Base-by-base conservation (phyloP, 2,329 filamentous ascomycete genomes). In the Fusarium guadeloupense region DNA sequence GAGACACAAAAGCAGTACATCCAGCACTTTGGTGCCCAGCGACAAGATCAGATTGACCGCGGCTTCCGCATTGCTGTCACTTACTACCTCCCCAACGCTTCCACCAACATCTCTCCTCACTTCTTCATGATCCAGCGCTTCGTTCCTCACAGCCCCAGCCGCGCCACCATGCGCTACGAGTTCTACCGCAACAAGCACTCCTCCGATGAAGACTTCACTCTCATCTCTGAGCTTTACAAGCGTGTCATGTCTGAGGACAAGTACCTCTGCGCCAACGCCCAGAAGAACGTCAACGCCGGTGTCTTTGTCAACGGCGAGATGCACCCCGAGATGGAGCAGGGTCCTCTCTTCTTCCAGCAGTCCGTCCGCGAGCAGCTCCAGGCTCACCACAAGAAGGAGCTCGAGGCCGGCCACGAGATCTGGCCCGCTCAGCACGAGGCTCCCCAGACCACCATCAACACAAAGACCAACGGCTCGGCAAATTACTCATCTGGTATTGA, bases 161-260 rank as follows among this genome's bases (percentile, higher is more conserved):
- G 74, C 35, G 83, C 81, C 3, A 75, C 77, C 33, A 88, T 89
- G 82, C 78, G 79, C 52, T 88, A 89, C 72, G 84, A 89, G 69
- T 81, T 89, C 43, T 89, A 81, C 77, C 80, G 84, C 56, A 84
- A 88, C 78, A 85, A 84, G 70, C 75, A 83, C 69, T 81, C 85
- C 5, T 79, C 78, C n/a, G 82, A 87, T 14, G 81, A 82, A 21
- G 82, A 86, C 54, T 89, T 88, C 69, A 73, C 79, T 13, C 72
- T 77, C 46, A 84, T 88, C 72, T 81, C 79, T 71, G 73, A 82
- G 39, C 83, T 88, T 66, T 89, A 88, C 77, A 85, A 85, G 73
- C 82, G 83, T 33, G 81, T 89, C 72, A 84, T 88, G 82, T 78
- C 80, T 2, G 86, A 89, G 72, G 86, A 89, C 75, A 88, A 88